These are phyloP conservation scores for Trametes punicea DNA, from an alignment of 768 basidiomycete genomes.

Conservation along the genomic window DNA sequence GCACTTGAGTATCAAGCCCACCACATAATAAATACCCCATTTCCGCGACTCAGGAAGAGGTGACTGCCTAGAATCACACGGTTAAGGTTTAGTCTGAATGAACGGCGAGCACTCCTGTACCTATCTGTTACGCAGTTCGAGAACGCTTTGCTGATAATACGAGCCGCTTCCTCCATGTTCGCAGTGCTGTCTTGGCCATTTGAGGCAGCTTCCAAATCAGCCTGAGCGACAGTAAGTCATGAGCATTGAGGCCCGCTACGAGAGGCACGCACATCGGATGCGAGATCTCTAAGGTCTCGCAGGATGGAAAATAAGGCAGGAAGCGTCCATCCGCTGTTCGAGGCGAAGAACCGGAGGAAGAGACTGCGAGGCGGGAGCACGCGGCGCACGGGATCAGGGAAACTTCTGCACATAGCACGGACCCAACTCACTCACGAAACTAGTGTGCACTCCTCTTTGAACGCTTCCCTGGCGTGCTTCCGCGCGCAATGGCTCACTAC, in stretches of 20 bases:
- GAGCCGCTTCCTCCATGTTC: conserved; percentile 83
- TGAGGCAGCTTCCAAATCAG: conserved; percentile 50
- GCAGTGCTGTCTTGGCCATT: conserved; percentile 27
- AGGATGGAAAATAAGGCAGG: conserved; percentile 80
- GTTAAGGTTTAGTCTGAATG: background rate
- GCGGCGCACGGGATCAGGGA: conserved; percentile 3
- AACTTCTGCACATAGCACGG: conserved; percentile 6
- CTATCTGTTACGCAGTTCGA: conserved; percentile 85
- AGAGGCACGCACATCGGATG: conserved; percentile 61
- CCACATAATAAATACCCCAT: conserved; percentile 92
- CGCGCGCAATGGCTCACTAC: conserved; percentile 69
- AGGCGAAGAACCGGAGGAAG: conserved; percentile 77
- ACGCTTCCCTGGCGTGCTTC: conserved; percentile 66
- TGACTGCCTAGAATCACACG: conserved; percentile 46
- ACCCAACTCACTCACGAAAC: conserved; percentile 58
- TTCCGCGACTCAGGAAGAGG: conserved; percentile 71
- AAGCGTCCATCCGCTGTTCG: conserved; percentile 83
- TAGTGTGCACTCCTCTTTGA: conserved; percentile 74
- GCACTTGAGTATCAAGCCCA: conserved; percentile 85
- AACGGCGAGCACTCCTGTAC: conserved; percentile 32
- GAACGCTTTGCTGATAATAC: conserved; percentile 87
- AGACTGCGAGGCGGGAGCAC: conserved; percentile 37
- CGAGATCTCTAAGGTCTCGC: conserved; percentile 79
- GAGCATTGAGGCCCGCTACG: background rate
- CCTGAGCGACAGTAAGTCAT: conserved; percentile 34